These are phyloP conservation scores for Rauvolfia tetraphylla DNA, from an alignment of 257 asterid genomes.

Conservation along the genomic window DNA sequence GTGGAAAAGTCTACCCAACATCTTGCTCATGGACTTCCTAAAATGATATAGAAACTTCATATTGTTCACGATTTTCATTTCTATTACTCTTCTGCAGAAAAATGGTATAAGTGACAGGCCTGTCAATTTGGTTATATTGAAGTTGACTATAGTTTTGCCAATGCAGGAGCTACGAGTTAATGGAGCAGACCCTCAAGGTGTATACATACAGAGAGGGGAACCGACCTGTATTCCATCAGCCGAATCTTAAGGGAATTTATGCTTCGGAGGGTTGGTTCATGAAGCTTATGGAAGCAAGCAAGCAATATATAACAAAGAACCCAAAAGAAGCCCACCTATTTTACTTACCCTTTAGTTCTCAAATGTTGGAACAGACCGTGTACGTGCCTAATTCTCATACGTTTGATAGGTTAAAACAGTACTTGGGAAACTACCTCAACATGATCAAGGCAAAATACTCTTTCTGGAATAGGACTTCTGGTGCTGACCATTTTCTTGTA, in stretches of 20 bases:
- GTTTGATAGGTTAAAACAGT: conserved; percentile 39
- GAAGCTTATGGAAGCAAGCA: conserved; percentile 58
- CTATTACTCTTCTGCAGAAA: not conserved
- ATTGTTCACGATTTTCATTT: too few relatives aligned
- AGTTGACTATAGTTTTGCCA: too few relatives aligned
- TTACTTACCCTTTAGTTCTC: conserved; percentile 74
- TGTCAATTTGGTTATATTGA: not conserved
- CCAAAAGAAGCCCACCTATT: conserved; percentile 59
- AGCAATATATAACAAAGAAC: conserved; percentile 43
- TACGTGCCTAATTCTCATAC: conserved; percentile 64
- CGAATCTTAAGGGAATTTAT: conserved; percentile 61
- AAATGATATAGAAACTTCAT: not conserved
- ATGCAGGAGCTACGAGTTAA: conserved; percentile 69
- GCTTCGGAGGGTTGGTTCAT: conserved; percentile 91
- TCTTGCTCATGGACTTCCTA: not conserved
- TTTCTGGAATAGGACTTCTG: conserved; percentile 63
- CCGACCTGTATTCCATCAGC: conserved; percentile 63
- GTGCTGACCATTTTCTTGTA: conserved; percentile 73
- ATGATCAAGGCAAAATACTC: conserved; percentile 43
- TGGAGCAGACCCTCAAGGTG: conserved; percentile 64
- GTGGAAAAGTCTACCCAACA: too few relatives aligned
- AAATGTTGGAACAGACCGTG: conserved; percentile 37
- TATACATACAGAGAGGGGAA: conserved; percentile 64
- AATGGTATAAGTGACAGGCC: too few relatives aligned
- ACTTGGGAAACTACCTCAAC: conserved; percentile 46